phyloP scores from a whole-genome alignment of 768 basidiomycete species.

The Termitomyces sp. region DNA sequence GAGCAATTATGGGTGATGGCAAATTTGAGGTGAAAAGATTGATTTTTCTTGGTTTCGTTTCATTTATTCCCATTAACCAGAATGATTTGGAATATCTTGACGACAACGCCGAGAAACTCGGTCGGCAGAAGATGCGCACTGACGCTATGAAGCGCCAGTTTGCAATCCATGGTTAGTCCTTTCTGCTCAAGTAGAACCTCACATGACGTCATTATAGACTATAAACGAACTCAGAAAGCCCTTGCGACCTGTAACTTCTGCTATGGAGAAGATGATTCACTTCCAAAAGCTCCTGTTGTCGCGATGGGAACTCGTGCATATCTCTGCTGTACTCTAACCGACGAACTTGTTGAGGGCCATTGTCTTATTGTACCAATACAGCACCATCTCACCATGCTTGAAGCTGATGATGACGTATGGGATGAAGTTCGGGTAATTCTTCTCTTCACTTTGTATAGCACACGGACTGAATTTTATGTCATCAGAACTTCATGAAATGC shows the following conservation, averaged over 20 bases:
- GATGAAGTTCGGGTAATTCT: slow-evolving; percentile 87
- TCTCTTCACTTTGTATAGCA: not conserved
- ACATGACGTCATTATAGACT: slow-evolving; percentile 54
- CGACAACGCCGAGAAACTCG: slow-evolving; percentile 91
- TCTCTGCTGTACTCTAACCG: slow-evolving; percentile 82
- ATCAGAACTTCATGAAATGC: slow-evolving; percentile 82
- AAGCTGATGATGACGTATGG: slow-evolving; percentile 97
- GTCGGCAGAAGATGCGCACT: slow-evolving; percentile 91
- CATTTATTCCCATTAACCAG: slow-evolving; percentile 30
- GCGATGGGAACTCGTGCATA: slow-evolving; percentile 91
- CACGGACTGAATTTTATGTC: not conserved
- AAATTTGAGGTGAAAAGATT: slow-evolving; percentile 67
- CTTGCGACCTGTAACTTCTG: slow-evolving; percentile 85
- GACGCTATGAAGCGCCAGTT: slow-evolving; percentile 97
- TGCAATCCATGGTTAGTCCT: slow-evolving; percentile 79
- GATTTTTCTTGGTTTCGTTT: not conserved
- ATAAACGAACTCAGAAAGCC: slow-evolving; percentile 90
- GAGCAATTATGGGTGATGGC: slow-evolving; percentile 82
- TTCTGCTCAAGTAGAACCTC: not conserved
- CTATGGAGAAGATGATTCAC: slow-evolving; percentile 88
- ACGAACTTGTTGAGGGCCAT: slow-evolving; percentile 90
- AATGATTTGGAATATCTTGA: slow-evolving; percentile 93
- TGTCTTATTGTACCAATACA: slow-evolving; percentile 95
- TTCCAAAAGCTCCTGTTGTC: slow-evolving; percentile 83
- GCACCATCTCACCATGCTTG: slow-evolving; percentile 86